Base-by-base conservation (phyloP, 2,329 filamentous ascomycete genomes). In the Emergomyces orientalis region DNA sequence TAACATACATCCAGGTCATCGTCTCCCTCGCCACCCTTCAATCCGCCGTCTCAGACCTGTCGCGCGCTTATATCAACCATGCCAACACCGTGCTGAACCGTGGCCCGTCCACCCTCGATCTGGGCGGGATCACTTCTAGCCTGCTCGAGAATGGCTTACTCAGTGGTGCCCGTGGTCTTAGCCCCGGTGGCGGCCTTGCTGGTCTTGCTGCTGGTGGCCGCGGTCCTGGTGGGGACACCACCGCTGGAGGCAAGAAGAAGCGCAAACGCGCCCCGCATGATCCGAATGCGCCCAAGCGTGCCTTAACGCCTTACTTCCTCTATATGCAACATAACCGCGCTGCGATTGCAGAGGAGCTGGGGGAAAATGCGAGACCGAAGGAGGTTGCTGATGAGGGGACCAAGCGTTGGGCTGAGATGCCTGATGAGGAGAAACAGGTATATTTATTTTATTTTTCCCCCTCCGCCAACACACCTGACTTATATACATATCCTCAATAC, bases 201-300 rank as follows among this genome's bases (percentile, higher is more conserved):
- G 45, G n/a, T 47, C n/a, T 9, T 25, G n/a, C 45, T 37, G 34
- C 41, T 7, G 25, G 37, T 25, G 32, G 14, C 27, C 22, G 45
- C 27, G 72, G 73, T 19, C 67, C 70, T 37, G 49, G 49, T 8
- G 25, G 17, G 8, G 49, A 34, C 19, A 34, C 19, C 25, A 32
- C 22, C 43, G 60, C 63, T n/a, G 82, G 80, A 11, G 84, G 86
- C 71, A 89, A 91, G 83, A 91, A 91, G 83, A 91, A 94, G 82
- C 88, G 89, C 76, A 93, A 94, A 83, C 92, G 92, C 82, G 85
- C 87, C 65, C 86, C 86, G 51, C 87, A 89, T 72, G 93, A 97
- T 75, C 92, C 92, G 69, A 96, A 96, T 75, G 92, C 92, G 7
- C 93, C 93, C 64, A 97, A 97, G 84, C 87, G 92, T 59, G 92